Base-by-base conservation (phyloP, 805 yeast species). In the Saccharomycopsis malanga region DNA sequence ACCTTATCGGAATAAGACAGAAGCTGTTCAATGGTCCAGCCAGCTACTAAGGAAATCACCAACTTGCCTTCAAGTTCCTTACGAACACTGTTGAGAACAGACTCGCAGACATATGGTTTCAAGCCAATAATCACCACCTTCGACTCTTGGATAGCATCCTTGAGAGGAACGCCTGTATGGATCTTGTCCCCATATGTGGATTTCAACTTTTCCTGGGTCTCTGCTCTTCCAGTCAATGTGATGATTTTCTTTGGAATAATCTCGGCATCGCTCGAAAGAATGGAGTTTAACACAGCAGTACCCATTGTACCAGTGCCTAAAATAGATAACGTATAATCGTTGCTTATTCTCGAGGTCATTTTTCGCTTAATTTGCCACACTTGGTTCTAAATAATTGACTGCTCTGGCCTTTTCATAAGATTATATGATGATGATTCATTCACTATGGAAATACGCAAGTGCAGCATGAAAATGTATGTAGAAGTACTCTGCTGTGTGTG, bases 261-360 rank as follows among this genome's bases (percentile, higher is more conserved):
- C 7, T 54, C 53, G 24, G 62, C 54, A 34, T 57, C 61, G 2
- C 72, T 62, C 44, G 74, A 73, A 45, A 86, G 67, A 39, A 85
- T 78, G 9, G 98, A 95, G 10, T 86, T 73, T 27, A 87, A 73
- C 40, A 93, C 86, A 9, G 98, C 96, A 15, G 91, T 83, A 50
- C 98, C 98, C 87, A 93, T 86, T 46, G 85, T 88, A 52, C 99
- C 99, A 58, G 95, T 79, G 30, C 97, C 99, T 46, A 93, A 72
- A 25, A 93, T 79, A 15, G 89, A 74, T 45, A 91, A 67, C 3
- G 87, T 82, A 67, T 76, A 77, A 14, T 46, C 34, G 34, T 43
- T 50, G 39, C 57, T 57, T 32, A n/a, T n/a, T n/a, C n/a, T n/a
- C n/a, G n/a, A n/a, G n/a, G n/a, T n/a, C n/a, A n/a, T n/a, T n/a